Percentiles rank a stretch among this genome's conserved stretches.
These are phyloP conservation scores for Auriscalpium vulgare DNA, from an alignment of 768 basidiomycete species.

Conservation along the genomic window DNA sequence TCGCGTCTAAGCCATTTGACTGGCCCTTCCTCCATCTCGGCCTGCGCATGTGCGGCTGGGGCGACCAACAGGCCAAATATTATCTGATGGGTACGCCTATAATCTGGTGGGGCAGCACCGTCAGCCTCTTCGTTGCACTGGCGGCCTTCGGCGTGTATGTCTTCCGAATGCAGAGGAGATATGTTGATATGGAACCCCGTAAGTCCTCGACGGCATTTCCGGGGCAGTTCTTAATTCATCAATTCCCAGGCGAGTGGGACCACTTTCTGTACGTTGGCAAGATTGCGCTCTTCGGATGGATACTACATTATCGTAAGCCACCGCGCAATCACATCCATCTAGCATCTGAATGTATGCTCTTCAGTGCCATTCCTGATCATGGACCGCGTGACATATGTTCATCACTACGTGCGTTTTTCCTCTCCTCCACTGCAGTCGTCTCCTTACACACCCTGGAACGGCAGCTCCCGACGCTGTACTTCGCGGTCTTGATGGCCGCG, in stretches of 20 bases:
- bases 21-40: slow-evolving; percentile 92
- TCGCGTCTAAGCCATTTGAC: slow-evolving; percentile 86
- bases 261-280: slow-evolving; percentile 91
- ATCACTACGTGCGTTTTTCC: slow-evolving; percentile 74
- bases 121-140: slow-evolving; percentile 53
- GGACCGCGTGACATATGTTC: slow-evolving; percentile 94
- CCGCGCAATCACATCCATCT: not conserved
- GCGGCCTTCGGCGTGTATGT: slow-evolving; percentile 59
- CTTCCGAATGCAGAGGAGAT: slow-evolving; percentile 80
- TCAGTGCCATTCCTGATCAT: slow-evolving; percentile 95
- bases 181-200: slow-evolving; percentile 86
- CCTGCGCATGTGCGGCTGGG: slow-evolving; percentile 97
- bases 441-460: not conserved
- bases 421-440: not conserved
- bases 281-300: slow-evolving; percentile 88
- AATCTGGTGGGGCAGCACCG: slow-evolving; percentile 80
- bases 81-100: slow-evolving; percentile 91
- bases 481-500: slow-evolving; percentile 85
- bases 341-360: slow-evolving; percentile 5
- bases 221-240: not conserved
- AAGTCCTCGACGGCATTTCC: slow-evolving; percentile 22
- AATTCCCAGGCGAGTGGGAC: slow-evolving; percentile 76
- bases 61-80: slow-evolving; percentile 78
- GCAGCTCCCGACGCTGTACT: slow-evolving; percentile 94
- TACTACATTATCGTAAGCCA: slow-evolving; percentile 75